A percentile compares a stretch with the other conserved stretches of the same genome.
phyloP scores from a whole-genome alignment of 805 yeast genomes.

The Phaffomyces thermotolerans region DNA sequence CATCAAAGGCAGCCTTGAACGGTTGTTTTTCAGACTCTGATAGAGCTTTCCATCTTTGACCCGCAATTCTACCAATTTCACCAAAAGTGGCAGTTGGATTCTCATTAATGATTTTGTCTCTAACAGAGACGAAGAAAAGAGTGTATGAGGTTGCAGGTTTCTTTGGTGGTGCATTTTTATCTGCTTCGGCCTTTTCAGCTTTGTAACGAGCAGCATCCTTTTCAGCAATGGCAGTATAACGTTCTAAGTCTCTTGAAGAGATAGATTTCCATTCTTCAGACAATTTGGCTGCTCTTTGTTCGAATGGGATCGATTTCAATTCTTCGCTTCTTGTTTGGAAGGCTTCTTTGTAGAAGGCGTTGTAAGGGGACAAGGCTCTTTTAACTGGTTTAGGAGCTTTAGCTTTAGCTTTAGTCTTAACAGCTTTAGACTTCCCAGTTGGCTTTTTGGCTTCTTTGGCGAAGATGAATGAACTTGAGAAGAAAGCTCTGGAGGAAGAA shows the following conservation, averaged over 20 bases:
- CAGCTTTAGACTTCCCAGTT: background rate
- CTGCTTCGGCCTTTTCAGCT: conserved; percentile 11
- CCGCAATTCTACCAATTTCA: conserved; percentile 55
- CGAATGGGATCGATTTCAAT: conserved; percentile 8
- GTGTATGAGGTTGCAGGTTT: conserved; percentile 16
- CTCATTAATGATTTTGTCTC: conserved; percentile 5
- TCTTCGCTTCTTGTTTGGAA: conserved; percentile 8
- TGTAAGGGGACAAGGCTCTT: conserved; percentile 6
- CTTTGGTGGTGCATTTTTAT: conserved; percentile 19
- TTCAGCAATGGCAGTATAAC: conserved; percentile 7
- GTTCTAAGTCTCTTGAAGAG: conserved; percentile 9
- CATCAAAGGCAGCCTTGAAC: conserved; percentile 31
- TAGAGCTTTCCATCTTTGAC: conserved; percentile 86
- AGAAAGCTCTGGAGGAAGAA: background rate
- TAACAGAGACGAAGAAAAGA: conserved; percentile 10
- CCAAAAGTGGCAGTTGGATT: conserved; percentile 16
- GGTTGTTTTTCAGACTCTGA: conserved; percentile 64
- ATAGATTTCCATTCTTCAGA: conserved; percentile 11
- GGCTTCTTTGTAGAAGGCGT: conserved; percentile 12
- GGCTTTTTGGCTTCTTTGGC: background rate
- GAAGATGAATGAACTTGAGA: background rate
- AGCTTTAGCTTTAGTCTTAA: background rate
- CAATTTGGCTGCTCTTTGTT: conserved; percentile 10
- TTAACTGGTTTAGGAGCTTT: background rate
- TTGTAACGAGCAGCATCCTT: conserved; percentile 12